Evolutionary conservation across 2,329 filamentous ascomycete species (phyloP).

Genomic region (Aspergillus transmontanensis): DNA sequence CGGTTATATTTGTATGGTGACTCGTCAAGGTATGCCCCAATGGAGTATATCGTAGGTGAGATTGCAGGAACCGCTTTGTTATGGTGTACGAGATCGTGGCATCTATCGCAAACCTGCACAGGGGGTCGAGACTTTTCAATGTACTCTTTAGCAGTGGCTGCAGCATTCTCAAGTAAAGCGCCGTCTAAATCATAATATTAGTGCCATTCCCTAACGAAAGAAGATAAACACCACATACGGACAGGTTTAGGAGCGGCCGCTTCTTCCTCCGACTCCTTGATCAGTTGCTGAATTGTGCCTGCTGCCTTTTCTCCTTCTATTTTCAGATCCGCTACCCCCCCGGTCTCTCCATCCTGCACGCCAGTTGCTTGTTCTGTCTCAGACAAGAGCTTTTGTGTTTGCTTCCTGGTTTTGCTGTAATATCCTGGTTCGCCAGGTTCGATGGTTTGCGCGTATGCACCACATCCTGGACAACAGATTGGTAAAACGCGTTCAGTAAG

Average conservation of each 20-base stretch:
- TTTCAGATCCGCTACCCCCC: conserved; percentile 21
- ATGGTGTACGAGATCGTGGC: conserved; percentile 80
- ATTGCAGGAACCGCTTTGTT: conserved; percentile 70
- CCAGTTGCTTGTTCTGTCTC: conserved; percentile 21
- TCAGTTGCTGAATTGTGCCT: conserved; percentile 11
- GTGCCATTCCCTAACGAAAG: neutral
- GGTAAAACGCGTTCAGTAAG: conserved; percentile 43
- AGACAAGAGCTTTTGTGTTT: conserved; percentile 44
- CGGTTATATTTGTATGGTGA: conserved; percentile 90
- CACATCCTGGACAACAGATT: conserved; percentile 63
- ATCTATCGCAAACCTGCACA: conserved; percentile 73
- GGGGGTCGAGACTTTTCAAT: conserved; percentile 23
- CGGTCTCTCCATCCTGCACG: conserved; percentile 8
- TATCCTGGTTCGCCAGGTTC: conserved; percentile 59
- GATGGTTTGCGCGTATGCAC: conserved; percentile 61
- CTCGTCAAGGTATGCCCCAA: conserved; percentile 81
- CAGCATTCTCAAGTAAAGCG: conserved; percentile 25
- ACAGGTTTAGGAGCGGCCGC: conserved; percentile 7
- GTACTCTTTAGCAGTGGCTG: conserved; percentile 22
- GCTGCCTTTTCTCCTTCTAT: conserved; percentile 12
- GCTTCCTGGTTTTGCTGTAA: conserved; percentile 55
- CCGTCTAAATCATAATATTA: conserved; percentile 18
- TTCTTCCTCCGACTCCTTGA: conserved; percentile 11
- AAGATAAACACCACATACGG: conserved; percentile 14
- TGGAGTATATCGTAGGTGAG: conserved; percentile 78